Conservation (phyloP, 805 yeast species). For the Monosporozyma aquatica region DNA sequence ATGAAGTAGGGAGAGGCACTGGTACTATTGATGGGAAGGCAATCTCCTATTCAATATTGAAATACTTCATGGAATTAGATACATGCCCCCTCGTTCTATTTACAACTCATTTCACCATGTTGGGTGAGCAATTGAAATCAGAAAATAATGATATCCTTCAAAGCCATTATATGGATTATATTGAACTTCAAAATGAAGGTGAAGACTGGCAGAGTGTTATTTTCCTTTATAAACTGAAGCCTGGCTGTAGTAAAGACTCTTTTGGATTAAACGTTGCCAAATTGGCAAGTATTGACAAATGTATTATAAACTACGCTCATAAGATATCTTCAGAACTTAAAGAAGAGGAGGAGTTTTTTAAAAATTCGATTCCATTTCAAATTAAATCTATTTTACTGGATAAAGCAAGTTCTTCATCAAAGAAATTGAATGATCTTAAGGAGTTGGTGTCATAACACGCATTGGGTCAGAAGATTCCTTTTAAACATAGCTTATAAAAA, state of each 20-base stretch:
- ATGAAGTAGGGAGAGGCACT: constrained; percentile 94
- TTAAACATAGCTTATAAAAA: no score
- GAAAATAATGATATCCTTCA: constrained; percentile 36
- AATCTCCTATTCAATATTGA: constrained; percentile 64
- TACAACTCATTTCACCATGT: constrained; percentile 75
- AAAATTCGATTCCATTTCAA: not conserved
- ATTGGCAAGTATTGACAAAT: constrained; percentile 51
- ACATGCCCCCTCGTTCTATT: constrained; percentile 53
- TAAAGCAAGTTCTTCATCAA: not conserved
- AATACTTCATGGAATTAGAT: constrained; percentile 39
- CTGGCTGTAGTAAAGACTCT: constrained; percentile 50
- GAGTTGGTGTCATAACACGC: not conserved
- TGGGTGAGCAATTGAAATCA: constrained; percentile 36
- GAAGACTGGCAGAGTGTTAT: constrained; percentile 36
- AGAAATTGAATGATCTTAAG: not conserved
- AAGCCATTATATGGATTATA: constrained; percentile 67
- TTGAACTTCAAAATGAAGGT: constrained; percentile 32
- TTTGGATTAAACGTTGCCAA: constrained; percentile 83
- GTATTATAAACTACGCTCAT: constrained; percentile 39
- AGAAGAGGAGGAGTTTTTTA: constrained; percentile 6
- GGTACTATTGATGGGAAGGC: constrained; percentile 74
- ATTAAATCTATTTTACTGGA: not conserved
- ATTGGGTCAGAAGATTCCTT: not conserved
- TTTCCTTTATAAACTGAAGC: constrained; percentile 43
- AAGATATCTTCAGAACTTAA: constrained; percentile 20